These are phyloP conservation scores for Omphalotus olearius DNA, from an alignment of 1,284 basidiomycete genomes.

Conservation along the genomic window DNA sequence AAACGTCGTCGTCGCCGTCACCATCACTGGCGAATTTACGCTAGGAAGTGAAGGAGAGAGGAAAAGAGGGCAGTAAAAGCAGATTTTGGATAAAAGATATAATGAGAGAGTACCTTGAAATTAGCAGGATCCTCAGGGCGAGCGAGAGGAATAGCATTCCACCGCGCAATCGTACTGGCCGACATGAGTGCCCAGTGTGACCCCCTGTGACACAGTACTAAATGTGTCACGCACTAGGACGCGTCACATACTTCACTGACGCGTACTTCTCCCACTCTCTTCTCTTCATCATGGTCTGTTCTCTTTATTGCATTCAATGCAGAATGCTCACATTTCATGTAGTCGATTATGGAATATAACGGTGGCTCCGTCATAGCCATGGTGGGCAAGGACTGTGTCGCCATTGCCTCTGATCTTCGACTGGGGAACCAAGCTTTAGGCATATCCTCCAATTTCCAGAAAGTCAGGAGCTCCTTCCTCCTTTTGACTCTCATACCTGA, in stretches of 20 bases:
- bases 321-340: constrained; percentile 1
- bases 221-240: constrained; percentile 14
- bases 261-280: constrained; percentile 23
- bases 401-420: constrained; percentile 94
- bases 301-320: background rate
- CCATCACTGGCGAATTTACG: constrained; percentile 46
- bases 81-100: constrained; percentile 36
- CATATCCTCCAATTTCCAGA: constrained; percentile 92
- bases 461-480: constrained; percentile 45
- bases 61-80: constrained; percentile 41
- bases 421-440: constrained; percentile 89
- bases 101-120: constrained; percentile 67
- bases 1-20: constrained; percentile 40
- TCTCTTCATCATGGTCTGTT: constrained; percentile 36
- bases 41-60: constrained; percentile 48
- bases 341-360: constrained; percentile 88
- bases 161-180: constrained; percentile 55
- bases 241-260: constrained; percentile 27
- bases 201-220: background rate
- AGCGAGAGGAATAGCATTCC: constrained; percentile 63
- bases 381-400: constrained; percentile 98
- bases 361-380: constrained; percentile 99
- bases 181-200: constrained; percentile 43
- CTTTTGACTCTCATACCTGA: background rate
- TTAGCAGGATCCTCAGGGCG: constrained; percentile 17